phyloP scores from a whole-genome alignment of 495 filamentous ascomycete species.

The Aspergillus kassunensis region DNA sequence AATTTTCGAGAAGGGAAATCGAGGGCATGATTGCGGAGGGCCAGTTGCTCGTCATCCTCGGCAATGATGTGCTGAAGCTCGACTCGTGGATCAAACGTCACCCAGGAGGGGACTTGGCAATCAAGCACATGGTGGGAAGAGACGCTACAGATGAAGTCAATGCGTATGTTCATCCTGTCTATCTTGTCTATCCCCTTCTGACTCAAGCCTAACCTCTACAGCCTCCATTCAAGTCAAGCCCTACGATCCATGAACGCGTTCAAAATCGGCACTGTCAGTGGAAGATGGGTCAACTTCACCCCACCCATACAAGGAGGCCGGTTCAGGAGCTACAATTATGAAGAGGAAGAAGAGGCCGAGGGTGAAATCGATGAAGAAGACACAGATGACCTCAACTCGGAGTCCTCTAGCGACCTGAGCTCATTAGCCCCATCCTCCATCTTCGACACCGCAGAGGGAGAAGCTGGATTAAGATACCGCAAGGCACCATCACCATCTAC shows the following conservation, averaged over 20 bases:
- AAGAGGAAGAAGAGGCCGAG: slow-evolving; percentile 74
- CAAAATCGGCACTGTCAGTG: slow-evolving; percentile 70
- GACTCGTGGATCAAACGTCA: slow-evolving; percentile 81
- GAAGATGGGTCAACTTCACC: slow-evolving; percentile 72
- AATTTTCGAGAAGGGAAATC: slow-evolving; percentile 61
- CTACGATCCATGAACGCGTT: slow-evolving; percentile 65
- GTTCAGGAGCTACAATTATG: slow-evolving; percentile 38
- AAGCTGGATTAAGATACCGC: not conserved
- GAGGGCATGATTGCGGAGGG: slow-evolving; percentile 77
- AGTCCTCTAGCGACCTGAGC: not conserved
- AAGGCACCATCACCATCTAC: not conserved
- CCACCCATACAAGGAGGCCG: slow-evolving; percentile 81
- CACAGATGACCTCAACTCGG: slow-evolving; percentile 52
- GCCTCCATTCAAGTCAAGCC: slow-evolving; percentile 69
- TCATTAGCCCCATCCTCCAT: not conserved
- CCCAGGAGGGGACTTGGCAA: slow-evolving; percentile 79
- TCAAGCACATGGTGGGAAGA: slow-evolving; percentile 76
- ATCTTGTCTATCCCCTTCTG: not conserved
- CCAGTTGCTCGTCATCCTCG: slow-evolving; percentile 65
- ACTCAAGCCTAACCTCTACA: not conserved
- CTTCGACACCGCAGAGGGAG: not conserved
- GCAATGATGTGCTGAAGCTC: slow-evolving; percentile 68
- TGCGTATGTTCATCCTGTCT: slow-evolving; percentile 26
- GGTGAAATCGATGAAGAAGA: slow-evolving; percentile 49
- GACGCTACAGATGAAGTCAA: slow-evolving; percentile 89